Conservation (phyloP, 148 eudicot species). For the Euryodendron excelsum region DNA sequence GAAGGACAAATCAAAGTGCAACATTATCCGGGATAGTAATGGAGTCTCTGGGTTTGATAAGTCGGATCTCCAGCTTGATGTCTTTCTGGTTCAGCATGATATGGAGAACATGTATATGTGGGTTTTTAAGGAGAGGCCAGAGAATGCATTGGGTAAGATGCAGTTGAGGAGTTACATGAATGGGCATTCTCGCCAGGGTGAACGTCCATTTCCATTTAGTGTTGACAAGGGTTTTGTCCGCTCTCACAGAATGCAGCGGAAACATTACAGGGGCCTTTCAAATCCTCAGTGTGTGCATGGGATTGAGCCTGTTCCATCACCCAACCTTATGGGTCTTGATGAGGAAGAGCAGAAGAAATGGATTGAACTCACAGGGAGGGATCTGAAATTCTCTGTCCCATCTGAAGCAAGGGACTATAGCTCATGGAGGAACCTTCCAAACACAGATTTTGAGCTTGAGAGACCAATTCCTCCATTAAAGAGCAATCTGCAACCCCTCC, state of each 20-base stretch:
- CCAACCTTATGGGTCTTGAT: slow-evolving; percentile 50
- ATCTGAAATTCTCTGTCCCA: slow-evolving; percentile 52
- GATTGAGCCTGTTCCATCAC: slow-evolving; percentile 59
- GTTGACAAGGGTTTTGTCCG: slow-evolving; percentile 78
- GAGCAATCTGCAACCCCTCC: slow-evolving; percentile 32
- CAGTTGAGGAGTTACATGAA: slow-evolving; percentile 88
- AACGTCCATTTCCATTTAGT: slow-evolving; percentile 69
- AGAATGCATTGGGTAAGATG: slow-evolving; percentile 84
- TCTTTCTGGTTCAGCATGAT: slow-evolving; percentile 85
- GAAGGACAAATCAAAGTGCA: slow-evolving; percentile 58
- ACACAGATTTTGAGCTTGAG: slow-evolving; percentile 67
- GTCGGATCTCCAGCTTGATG: slow-evolving; percentile 64
- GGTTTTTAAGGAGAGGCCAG: slow-evolving; percentile 77
- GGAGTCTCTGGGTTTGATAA: slow-evolving; percentile 75
- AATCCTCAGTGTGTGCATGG: slow-evolving; percentile 81
- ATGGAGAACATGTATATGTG: slow-evolving; percentile 95
- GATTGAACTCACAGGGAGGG: slow-evolving; percentile 67
- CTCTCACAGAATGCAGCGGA: slow-evolving; percentile 86
- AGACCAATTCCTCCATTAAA: slow-evolving; percentile 49
- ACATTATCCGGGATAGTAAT: slow-evolving; percentile 45
- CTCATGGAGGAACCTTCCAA: slow-evolving; percentile 72
- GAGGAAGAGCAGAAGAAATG: slow-evolving; percentile 78
- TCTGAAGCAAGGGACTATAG: slow-evolving; percentile 67
- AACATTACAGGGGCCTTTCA: slow-evolving; percentile 78
- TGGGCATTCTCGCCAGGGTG: slow-evolving; percentile 80